Evolutionary conservation across 2,329 filamentous ascomycete species (phyloP).

Genomic region (Lachnum nothofagi): DNA sequence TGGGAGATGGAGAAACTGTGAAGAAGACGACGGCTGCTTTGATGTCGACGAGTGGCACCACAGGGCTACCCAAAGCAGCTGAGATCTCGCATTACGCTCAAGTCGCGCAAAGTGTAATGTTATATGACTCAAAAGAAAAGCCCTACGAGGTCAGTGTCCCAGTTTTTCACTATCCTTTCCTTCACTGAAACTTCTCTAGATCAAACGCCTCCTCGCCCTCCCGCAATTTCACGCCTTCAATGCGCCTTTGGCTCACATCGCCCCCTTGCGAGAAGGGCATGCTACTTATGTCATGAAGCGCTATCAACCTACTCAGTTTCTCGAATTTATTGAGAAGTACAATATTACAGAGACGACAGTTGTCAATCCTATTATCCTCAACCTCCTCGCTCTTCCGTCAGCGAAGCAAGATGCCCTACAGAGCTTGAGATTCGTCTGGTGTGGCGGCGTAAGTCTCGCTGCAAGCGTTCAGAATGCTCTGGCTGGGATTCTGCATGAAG

Average conservation of each 20-base stretch:
- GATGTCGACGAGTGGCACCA: slow-evolving; percentile 45
- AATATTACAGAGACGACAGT: slow-evolving; percentile 60
- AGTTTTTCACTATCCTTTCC: too few relatives aligned
- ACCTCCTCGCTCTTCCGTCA: slow-evolving; percentile 34
- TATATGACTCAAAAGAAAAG: not conserved
- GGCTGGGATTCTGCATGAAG: slow-evolving; percentile 35
- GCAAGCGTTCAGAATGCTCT: slow-evolving; percentile 35
- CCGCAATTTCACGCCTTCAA: slow-evolving; percentile 32
- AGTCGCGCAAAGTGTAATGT: slow-evolving; percentile 9
- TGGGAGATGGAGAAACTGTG: slow-evolving; percentile 1
- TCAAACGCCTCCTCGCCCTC: slow-evolving; percentile 24
- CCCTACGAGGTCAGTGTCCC: slow-evolving; percentile 3
- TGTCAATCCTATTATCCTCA: slow-evolving; percentile 64
- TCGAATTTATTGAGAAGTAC: slow-evolving; percentile 61
- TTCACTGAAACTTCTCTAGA: not conserved
- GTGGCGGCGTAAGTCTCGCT: slow-evolving; percentile 44
- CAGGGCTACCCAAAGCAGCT: slow-evolving; percentile 50
- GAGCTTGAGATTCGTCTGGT: slow-evolving; percentile 38
- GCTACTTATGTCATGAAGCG: slow-evolving; percentile 69
- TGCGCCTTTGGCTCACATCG: slow-evolving; percentile 38
- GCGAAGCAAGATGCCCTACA: slow-evolving; percentile 34
- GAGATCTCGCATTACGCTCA: slow-evolving; percentile 26
- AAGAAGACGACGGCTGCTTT: slow-evolving; percentile 38
- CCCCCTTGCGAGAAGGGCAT: slow-evolving; percentile 44
- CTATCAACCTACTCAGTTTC: slow-evolving; percentile 68